Evolutionary conservation across 345 rosid species (phyloP).

Genomic region (Adansonia digitata): DNA sequence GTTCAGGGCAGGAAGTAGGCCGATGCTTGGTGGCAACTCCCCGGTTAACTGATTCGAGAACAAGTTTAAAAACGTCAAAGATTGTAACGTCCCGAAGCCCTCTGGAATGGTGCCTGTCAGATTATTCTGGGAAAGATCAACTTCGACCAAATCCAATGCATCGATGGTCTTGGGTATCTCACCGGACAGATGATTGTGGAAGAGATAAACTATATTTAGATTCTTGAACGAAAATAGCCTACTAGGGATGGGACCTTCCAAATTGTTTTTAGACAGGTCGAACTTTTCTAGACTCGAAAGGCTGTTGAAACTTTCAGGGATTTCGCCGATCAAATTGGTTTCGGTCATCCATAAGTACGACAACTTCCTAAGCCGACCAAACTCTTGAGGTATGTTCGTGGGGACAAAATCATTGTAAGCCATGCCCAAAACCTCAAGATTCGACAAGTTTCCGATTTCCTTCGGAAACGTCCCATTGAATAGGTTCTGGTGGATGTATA

Average conservation of each 20-base stretch:
- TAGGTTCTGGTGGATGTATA: conserved; percentile 35
- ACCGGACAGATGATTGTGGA: conserved; percentile 42
- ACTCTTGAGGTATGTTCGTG: conserved; percentile 52
- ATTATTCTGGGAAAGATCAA: conserved; percentile 58
- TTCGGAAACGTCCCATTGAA: conserved; percentile 73
- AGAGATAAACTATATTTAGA: conserved; percentile 38
- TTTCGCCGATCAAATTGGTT: conserved; percentile 56
- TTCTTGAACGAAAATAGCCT: conserved; percentile 48
- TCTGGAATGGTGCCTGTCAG: conserved; percentile 65
- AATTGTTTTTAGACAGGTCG: conserved; percentile 42
- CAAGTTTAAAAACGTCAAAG: conserved; percentile 33
- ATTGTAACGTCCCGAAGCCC: conserved; percentile 50
- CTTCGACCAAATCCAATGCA: conserved; percentile 28
- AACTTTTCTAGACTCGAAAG: conserved; percentile 43
- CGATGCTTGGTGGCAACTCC: conserved; percentile 46
- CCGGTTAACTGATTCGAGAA: conserved; percentile 56
- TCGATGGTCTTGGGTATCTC: conserved; percentile 46
- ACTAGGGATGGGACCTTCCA: conserved; percentile 56
- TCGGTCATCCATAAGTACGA: conserved; percentile 35
- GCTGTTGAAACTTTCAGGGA: conserved; percentile 44
- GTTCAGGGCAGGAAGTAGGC: conserved; percentile 40
- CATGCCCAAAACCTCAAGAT: conserved; percentile 45
- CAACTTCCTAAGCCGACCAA: conserved; percentile 52
- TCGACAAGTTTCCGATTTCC: conserved; percentile 65
- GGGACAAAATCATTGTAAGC: conserved; percentile 48